A percentile compares a stretch with the other conserved stretches of the same genome.
Evolutionary conservation across 768 basidiomycete species (phyloP).

Genomic region (Lentinula boryana): DNA sequence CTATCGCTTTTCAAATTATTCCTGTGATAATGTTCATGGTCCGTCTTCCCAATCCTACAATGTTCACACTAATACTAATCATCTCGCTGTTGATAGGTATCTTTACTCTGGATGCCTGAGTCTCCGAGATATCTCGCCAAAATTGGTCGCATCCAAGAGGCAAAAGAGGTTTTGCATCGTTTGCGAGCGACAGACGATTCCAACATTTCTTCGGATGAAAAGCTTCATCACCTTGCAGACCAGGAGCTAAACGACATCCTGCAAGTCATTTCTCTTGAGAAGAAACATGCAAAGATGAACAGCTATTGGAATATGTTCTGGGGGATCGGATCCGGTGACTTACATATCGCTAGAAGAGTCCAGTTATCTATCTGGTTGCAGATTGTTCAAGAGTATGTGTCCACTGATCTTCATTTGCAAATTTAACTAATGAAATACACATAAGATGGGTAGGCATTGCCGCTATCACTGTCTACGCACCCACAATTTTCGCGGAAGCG

Average conservation of each 20-base stretch:
- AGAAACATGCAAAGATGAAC: slow-evolving; percentile 31
- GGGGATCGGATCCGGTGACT: slow-evolving; percentile 33
- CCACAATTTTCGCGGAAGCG: slow-evolving; percentile 37
- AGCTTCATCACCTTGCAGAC: slow-evolving; percentile 14
- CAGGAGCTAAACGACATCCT: slow-evolving; percentile 33
- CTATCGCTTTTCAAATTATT: slow-evolving; percentile 38
- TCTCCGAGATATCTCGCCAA: slow-evolving; percentile 32
- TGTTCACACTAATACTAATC: neutral
- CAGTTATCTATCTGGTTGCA: slow-evolving; percentile 39
- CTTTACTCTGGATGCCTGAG: slow-evolving; percentile 35
- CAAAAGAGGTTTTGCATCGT: slow-evolving; percentile 26
- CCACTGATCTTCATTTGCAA: neutral
- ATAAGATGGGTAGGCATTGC: slow-evolving; percentile 38
- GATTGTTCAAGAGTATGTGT: slow-evolving; percentile 33
- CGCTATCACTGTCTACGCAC: slow-evolving; percentile 39
- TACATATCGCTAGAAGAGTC: slow-evolving; percentile 35
- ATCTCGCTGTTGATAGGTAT: slow-evolving; percentile 7
- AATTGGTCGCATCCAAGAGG: slow-evolving; percentile 31
- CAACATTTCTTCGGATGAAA: slow-evolving; percentile 6
- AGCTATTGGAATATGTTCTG: slow-evolving; percentile 40
- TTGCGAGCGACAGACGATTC: slow-evolving; percentile 21
- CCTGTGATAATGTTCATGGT: slow-evolving; percentile 35
- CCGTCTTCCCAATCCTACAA: neutral
- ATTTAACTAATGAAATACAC: neutral
- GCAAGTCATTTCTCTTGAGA: slow-evolving; percentile 31